A percentile compares a stretch with the other conserved stretches of the same genome.
phyloP scores from a whole-genome alignment of 805 yeast genomes.

The fission yeast (Schizosaccharomyces pombe) region ASM294v3 CU329670.1:5399001-5399500 shows the following conservation, averaged over 20 bases:
- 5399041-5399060: too few relatives aligned
- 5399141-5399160: conserved; percentile 77
- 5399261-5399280: conserved; percentile 47
- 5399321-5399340: conserved; percentile 4
- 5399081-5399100: too few relatives aligned
- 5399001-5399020: too few relatives aligned
- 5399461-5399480: conserved; percentile 7
- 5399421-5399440: conserved; percentile 5
- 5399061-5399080: too few relatives aligned
- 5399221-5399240: conserved; percentile 55
- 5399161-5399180: conserved; percentile 57
- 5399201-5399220: conserved; percentile 38
- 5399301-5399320: background rate
- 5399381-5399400: conserved; percentile 22
- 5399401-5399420: conserved; percentile 4
- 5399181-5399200: conserved; percentile 47
- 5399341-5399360: background rate
- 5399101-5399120: too few relatives aligned
- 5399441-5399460: background rate
- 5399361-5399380: conserved; percentile 28
- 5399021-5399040: too few relatives aligned
- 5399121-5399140: too few relatives aligned
- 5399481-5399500: too few relatives aligned
- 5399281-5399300: conserved; percentile 60
- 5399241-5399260: conserved; percentile 67